Conservation (phyloP, 495 filamentous ascomycete species). For the Neurospora sp. region DNA sequence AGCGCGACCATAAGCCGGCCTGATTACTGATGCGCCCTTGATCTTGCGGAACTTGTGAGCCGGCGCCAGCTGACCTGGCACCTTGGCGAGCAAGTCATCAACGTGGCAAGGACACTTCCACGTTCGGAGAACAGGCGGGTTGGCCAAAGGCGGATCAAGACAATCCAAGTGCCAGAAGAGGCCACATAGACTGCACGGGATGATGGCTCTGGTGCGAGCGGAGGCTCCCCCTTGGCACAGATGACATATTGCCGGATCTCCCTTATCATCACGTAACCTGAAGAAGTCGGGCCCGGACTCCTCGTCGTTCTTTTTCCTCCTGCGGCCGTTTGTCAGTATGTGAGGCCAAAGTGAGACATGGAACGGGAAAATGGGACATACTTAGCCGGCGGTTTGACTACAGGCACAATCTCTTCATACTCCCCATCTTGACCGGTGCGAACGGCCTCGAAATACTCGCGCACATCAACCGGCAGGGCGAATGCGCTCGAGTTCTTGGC, state of each 20-base stretch:
- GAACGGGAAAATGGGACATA: background rate
- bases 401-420: constrained; percentile 52
- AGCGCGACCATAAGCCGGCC: constrained; percentile 44
- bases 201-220: constrained; percentile 48
- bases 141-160: constrained; percentile 70
- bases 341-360: constrained; percentile 9
- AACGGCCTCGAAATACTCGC: constrained; percentile 66
- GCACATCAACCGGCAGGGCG: constrained; percentile 53
- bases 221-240: constrained; percentile 49
- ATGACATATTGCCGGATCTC: constrained; percentile 60
- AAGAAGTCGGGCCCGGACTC: constrained; percentile 54
- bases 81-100: constrained; percentile 40
- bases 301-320: constrained; percentile 48
- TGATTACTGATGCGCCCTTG: constrained; percentile 36
- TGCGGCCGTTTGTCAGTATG: constrained; percentile 18
- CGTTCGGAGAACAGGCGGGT: constrained; percentile 57
- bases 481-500: constrained; percentile 63
- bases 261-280: constrained; percentile 54
- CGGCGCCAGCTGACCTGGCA: constrained; percentile 34
- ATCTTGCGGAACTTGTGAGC: constrained; percentile 42
- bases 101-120: constrained; percentile 90
- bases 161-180: constrained; percentile 88
- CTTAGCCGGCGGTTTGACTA: constrained; percentile 29
- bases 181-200: constrained; percentile 73
- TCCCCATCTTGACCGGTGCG: constrained; percentile 63